Evolutionary conservation across 164 flowering plant species (phyloP), one percentile per base, ranked within the genome.

Genomic region (Stephania cephalantha): DNA sequence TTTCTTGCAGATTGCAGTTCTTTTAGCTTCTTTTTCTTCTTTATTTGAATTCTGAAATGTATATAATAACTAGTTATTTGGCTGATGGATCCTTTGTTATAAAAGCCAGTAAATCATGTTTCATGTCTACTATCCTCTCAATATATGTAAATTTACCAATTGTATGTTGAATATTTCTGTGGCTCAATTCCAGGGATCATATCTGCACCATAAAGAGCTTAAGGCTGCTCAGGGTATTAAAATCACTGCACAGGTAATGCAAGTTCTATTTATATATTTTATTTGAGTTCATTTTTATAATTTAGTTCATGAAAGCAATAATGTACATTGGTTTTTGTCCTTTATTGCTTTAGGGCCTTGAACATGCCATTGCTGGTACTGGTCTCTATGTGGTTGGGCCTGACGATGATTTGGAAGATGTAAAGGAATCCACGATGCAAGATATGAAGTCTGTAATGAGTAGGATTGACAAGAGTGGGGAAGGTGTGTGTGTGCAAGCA

Each of bases 201-300:
- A 90, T 75, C 77, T 90, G 73, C 98, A 92, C 71, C 99, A 95
- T 74, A 92, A 89, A 80, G 87, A 91, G 78, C 90, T 95, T 79
- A 93, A 93, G 85, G 99, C 99, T 78, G 99, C 99, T 44, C 96
- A 90, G 87, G 97, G 99, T 74, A 88, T 95, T 70, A 95, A 95
- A 84, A 93, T 93, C 71, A 85, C 94, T 70, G 99, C 90, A 22
- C 98, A 95, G 99, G 99, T 95, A 64, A 79, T 71, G 46, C 72
- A 63, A 46, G 42, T 68, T 73, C 52, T 68, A 25, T 61, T 50
- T 17, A 58, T 58, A 61, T 61, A 15, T 61, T 20, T 45, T 31
- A 71, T 72, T 25, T 61, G 68, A 35, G 45, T 18, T 9, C 5
- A 61, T 64, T 18, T 61, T 61, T 7, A 61, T 61, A 25, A 61